Conservation (phyloP, 2,329 filamentous ascomycete species). For the Lizonia empirigonia region DNA sequence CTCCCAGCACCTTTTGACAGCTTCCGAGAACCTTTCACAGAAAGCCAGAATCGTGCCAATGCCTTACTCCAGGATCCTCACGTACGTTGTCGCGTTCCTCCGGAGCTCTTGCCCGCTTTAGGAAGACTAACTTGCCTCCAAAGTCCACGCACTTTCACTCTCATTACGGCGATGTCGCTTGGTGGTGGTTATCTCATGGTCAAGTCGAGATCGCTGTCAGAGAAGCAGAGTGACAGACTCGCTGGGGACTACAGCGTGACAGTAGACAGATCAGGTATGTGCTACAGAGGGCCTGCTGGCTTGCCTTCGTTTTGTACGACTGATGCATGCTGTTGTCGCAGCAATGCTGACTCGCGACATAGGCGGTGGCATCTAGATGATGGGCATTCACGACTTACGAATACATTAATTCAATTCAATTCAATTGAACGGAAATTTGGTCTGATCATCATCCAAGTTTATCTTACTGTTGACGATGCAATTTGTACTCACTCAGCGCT, state of each 20-base stretch:
- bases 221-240: slow-evolving; percentile 36
- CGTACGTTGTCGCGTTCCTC: slow-evolving; percentile 26
- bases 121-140: slow-evolving; percentile 20
- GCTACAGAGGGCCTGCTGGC: neutral
- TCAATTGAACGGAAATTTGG: no score
- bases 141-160: slow-evolving; percentile 42
- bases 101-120: slow-evolving; percentile 7
- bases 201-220: slow-evolving; percentile 37
- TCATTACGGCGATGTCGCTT: slow-evolving; percentile 40
- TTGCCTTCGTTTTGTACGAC: neutral
- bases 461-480: neutral
- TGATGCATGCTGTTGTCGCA: neutral
- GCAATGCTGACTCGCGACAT: neutral
- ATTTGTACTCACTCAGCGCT: neutral
- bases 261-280: slow-evolving; percentile 44
- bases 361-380: slow-evolving; percentile 15
- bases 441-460: neutral
- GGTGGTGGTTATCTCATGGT: slow-evolving; percentile 42
- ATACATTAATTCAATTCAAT: neutral
- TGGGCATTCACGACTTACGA: neutral
- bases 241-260: slow-evolving; percentile 45
- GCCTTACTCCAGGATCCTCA: slow-evolving; percentile 39
- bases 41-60: slow-evolving; percentile 21
- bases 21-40: neutral
- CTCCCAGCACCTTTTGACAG: neutral